Conservation (phyloP, 148 eudicot genomes). For the Rhododendron vialii region DNA sequence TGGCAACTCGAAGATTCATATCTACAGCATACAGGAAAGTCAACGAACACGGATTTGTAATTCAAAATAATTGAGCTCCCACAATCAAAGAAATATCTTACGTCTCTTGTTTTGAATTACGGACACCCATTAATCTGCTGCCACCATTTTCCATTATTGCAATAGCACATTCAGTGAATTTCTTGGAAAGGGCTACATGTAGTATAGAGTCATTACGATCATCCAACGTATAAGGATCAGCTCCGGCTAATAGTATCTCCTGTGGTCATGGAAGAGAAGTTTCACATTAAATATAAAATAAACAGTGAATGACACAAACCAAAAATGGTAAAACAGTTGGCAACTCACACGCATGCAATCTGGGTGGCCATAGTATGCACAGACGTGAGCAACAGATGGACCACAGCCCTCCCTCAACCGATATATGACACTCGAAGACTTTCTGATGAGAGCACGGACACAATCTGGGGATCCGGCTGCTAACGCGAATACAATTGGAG, state of each 20-base stretch:
- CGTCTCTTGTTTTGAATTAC: conserved; percentile 67
- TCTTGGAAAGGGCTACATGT: conserved; percentile 80
- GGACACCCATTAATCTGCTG: conserved; percentile 63
- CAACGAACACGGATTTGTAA: neutral
- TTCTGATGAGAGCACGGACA: conserved; percentile 66
- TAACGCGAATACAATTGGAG: conserved; percentile 87
- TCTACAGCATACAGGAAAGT: neutral
- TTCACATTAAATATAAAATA: neutral
- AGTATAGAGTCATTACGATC: conserved; percentile 87
- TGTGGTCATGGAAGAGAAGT: conserved; percentile 24
- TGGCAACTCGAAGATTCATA: neutral
- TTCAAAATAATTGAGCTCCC: neutral
- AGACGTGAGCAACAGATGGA: conserved; percentile 81
- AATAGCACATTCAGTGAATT: conserved; percentile 76
- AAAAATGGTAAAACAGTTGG: conserved; percentile 4
- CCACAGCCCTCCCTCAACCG: conserved; percentile 79
- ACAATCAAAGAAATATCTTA: conserved; percentile 27
- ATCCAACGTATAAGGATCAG: conserved; percentile 83
- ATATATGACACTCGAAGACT: conserved; percentile 60
- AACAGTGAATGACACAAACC: neutral
- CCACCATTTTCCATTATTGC: conserved; percentile 82
- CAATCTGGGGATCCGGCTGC: conserved; percentile 97
- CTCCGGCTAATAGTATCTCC: conserved; percentile 81
- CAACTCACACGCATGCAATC: conserved; percentile 88
- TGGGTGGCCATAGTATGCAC: conserved; percentile 95